phyloP scores from a whole-genome alignment of 2,329 filamentous ascomycete genomes.

The Lecanicillium sp. region DNA sequence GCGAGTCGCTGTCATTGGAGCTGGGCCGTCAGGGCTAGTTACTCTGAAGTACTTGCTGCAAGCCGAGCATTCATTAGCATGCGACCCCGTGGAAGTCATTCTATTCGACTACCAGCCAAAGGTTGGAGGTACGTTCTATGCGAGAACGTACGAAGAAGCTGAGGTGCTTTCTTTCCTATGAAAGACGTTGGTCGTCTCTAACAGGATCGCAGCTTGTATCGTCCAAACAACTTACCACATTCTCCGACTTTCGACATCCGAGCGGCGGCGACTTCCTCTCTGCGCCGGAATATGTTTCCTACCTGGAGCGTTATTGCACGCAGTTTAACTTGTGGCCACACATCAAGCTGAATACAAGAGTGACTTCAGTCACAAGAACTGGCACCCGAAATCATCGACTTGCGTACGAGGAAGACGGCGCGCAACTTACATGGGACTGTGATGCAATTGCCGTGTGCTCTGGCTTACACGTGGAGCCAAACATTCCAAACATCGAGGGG shows the following conservation, averaged over 20 bases:
- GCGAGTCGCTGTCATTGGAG: too few relatives aligned
- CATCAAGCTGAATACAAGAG: conserved; percentile 24
- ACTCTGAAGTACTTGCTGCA: too few relatives aligned
- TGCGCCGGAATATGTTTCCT: conserved; percentile 27
- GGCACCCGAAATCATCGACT: conserved; percentile 6
- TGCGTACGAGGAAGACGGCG: not conserved
- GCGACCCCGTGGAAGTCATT: too few relatives aligned
- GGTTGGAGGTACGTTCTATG: too few relatives aligned
- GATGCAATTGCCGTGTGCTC: conserved; percentile 36
- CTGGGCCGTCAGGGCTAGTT: too few relatives aligned
- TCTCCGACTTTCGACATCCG: conserved; percentile 34
- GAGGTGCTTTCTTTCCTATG: too few relatives aligned
- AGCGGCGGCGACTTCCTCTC: conserved; percentile 32
- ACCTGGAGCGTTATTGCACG: conserved; percentile 30
- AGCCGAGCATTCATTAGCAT: too few relatives aligned
- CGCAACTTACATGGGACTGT: conserved; percentile 21
- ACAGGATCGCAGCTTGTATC: conserved; percentile 27
- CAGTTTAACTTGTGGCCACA: conserved; percentile 28
- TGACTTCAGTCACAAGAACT: conserved; percentile 17
- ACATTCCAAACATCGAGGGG: conserved; percentile 28
- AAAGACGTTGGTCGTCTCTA: too few relatives aligned
- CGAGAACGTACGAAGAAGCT: too few relatives aligned
- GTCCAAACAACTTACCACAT: conserved; percentile 38
- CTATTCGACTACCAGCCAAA: too few relatives aligned
- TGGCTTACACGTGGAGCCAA: conserved; percentile 31